A percentile compares a stretch with the other conserved stretches of the same genome.
Evolutionary conservation across 2,329 filamentous ascomycete genomes (phyloP).

Genomic region (Lasiodiplodia sp.): DNA sequence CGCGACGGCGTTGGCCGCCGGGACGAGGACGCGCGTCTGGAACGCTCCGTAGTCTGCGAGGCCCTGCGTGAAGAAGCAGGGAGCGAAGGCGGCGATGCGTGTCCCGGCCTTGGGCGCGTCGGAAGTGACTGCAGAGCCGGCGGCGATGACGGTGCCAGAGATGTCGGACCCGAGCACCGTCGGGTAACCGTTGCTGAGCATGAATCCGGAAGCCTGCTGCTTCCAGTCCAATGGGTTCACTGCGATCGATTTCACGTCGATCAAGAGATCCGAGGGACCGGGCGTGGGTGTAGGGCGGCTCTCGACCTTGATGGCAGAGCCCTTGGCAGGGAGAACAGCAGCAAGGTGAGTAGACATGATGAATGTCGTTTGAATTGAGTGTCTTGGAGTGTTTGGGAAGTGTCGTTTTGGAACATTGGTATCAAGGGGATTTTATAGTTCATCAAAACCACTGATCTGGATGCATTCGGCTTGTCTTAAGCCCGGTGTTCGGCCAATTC

Average conservation of each 20-base stretch:
- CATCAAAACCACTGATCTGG: not conserved
- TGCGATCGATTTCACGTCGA: slow-evolving; percentile 57
- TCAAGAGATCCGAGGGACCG: slow-evolving; percentile 56
- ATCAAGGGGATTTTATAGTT: not conserved
- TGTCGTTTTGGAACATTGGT: too few relatives aligned
- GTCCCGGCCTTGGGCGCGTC: slow-evolving; percentile 35
- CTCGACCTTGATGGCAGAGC: slow-evolving; percentile 46
- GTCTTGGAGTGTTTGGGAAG: not conserved
- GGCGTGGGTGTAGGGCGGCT: slow-evolving; percentile 54
- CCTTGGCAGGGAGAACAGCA: slow-evolving; percentile 23
- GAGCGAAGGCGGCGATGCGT: slow-evolving; percentile 36
- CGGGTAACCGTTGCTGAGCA: slow-evolving; percentile 49
- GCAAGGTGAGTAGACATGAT: slow-evolving; percentile 21
- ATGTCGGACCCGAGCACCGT: slow-evolving; percentile 54
- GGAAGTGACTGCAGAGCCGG: slow-evolving; percentile 50
- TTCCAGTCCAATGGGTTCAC: slow-evolving; percentile 57
- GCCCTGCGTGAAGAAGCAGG: slow-evolving; percentile 61
- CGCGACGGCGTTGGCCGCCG: slow-evolving; percentile 32
- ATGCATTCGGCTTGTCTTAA: not conserved
- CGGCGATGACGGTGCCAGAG: slow-evolving; percentile 52
- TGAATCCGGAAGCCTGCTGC: slow-evolving; percentile 54
- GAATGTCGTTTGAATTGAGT: not conserved
- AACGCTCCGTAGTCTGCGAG: slow-evolving; percentile 57
- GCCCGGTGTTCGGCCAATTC: not conserved
- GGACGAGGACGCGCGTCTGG: slow-evolving; percentile 58